phyloP scores from a whole-genome alignment of 2,329 filamentous ascomycete species.

The Xylariaceae sp. region DNA sequence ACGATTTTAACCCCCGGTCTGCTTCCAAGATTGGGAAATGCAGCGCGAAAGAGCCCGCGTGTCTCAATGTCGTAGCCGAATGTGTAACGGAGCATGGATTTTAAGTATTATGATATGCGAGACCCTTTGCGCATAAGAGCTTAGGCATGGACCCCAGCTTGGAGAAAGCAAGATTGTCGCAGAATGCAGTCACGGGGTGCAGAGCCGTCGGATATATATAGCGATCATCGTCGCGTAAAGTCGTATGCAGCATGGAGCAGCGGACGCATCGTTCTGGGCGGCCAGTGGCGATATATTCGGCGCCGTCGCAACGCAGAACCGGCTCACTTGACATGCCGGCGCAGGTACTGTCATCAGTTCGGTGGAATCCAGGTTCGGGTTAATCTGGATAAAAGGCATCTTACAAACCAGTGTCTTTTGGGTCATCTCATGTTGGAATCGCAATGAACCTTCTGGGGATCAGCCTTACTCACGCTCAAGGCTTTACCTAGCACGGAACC shows the following conservation, averaged over 20 bases:
- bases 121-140: too few relatives aligned
- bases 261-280: conserved; percentile 11
- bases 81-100: too few relatives aligned
- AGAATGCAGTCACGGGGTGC: conserved; percentile 11
- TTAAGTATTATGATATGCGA: too few relatives aligned
- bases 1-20: conserved; percentile 10
- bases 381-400: conserved; percentile 15
- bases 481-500: too few relatives aligned
- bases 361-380: background rate
- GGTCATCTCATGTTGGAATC: too few relatives aligned
- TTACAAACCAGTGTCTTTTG: background rate
- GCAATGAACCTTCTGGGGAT: too few relatives aligned
- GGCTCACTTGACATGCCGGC: background rate
- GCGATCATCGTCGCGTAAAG: conserved; percentile 6
- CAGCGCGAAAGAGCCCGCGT: too few relatives aligned
- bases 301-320: conserved; percentile 5
- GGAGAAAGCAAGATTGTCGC: conserved; percentile 3
- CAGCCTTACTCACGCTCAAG: too few relatives aligned
- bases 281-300: conserved; percentile 8
- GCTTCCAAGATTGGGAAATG: background rate
- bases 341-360: too few relatives aligned
- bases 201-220: conserved; percentile 17
- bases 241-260: conserved; percentile 2
- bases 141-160: background rate
- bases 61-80: too few relatives aligned